Conservation (phyloP, 1,139 yeast genomes). For the Zhuliangozyma parablackwelliae region DNA sequence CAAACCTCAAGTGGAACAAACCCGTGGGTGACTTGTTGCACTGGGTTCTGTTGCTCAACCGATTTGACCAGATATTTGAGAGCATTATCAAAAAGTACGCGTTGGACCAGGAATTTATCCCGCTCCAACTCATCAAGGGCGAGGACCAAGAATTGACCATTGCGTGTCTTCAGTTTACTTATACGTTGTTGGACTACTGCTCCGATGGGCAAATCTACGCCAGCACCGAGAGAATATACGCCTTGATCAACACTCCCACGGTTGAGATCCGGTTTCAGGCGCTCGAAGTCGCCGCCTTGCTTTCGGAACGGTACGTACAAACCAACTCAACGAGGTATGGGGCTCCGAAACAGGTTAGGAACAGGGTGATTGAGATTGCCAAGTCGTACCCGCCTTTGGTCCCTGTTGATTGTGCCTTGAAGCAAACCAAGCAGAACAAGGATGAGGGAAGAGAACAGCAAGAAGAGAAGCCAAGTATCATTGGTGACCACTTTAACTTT, state of each 20-base stretch:
- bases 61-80: constrained; percentile 67
- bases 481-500: constrained; percentile 50
- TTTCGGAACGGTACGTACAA: constrained; percentile 55
- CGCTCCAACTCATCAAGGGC: constrained; percentile 39
- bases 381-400: constrained; percentile 50
- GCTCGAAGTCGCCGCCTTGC: constrained; percentile 55
- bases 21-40: constrained; percentile 71
- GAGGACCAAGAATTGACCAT: constrained; percentile 46
- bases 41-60: constrained; percentile 74
- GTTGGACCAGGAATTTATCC: constrained; percentile 44
- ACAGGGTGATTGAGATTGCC: constrained; percentile 49
- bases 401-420: constrained; percentile 36
- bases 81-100: constrained; percentile 49
- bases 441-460: constrained; percentile 8
- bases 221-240: constrained; percentile 59
- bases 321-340: constrained; percentile 38
- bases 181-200: constrained; percentile 64
- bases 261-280: constrained; percentile 59
- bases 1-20: constrained; percentile 50
- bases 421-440: constrained; percentile 12
- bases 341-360: constrained; percentile 40
- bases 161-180: constrained; percentile 58
- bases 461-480: constrained; percentile 18
- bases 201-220: constrained; percentile 64
- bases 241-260: constrained; percentile 57